Conservation (phyloP, 805 yeast species). For the Sugiyamaella marilandica region DNA sequence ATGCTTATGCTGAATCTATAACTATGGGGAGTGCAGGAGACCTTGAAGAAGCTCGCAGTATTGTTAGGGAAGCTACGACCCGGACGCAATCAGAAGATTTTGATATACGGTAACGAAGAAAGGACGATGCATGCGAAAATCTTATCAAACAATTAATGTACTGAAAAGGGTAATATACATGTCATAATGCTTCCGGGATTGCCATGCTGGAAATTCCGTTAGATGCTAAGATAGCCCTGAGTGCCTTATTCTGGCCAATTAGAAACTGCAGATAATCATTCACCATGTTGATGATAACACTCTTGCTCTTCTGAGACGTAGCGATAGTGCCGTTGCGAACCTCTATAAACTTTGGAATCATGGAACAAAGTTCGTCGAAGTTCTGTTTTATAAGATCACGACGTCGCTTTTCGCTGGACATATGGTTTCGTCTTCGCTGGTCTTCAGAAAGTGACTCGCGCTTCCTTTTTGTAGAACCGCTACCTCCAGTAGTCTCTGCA, state of each 20-base stretch:
- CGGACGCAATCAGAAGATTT: background rate
- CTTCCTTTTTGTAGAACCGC: background rate
- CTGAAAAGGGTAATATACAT: no score
- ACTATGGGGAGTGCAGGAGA: constrained; percentile 74
- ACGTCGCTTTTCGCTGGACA: constrained; percentile 37
- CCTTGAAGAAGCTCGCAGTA: constrained; percentile 81
- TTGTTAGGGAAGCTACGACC: constrained; percentile 40
- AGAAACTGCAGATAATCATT: constrained; percentile 25
- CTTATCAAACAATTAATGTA: background rate
- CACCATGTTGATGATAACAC: constrained; percentile 25
- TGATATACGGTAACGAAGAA: background rate
- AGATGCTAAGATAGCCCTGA: constrained; percentile 22
- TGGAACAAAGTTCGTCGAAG: constrained; percentile 33
- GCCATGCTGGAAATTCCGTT: constrained; percentile 19
- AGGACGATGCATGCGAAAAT: background rate
- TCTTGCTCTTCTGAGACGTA: constrained; percentile 24
- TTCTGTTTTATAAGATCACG: constrained; percentile 36
- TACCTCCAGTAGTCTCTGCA: constrained; percentile 9
- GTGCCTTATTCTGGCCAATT: constrained; percentile 24
- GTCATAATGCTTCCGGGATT: constrained; percentile 13
- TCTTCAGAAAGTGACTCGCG: constrained; percentile 31
- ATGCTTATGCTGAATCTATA: constrained; percentile 65
- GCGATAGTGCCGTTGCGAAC: constrained; percentile 6
- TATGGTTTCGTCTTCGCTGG: constrained; percentile 37
- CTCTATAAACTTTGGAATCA: constrained; percentile 32